Percentiles rank a stretch among this genome's conserved stretches.
These are phyloP conservation scores for Noccaea caerulescens DNA, from an alignment of 345 rosid species.

Conservation along the genomic window DNA sequence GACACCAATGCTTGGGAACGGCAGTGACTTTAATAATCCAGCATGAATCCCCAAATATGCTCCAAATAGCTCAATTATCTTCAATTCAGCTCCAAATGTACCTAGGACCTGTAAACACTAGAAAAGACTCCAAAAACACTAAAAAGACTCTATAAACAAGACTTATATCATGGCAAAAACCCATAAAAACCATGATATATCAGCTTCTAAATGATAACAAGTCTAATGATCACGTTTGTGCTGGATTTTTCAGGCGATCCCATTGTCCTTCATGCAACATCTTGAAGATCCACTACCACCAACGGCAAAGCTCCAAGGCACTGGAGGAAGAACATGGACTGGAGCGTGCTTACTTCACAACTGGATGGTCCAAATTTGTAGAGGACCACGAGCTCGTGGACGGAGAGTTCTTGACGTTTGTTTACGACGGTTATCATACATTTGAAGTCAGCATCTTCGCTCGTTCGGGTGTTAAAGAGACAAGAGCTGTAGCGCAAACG, in stretches of 20 bases:
- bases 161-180: no score
- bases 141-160: no score
- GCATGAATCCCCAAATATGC: no score
- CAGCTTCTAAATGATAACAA: no score
- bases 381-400: slow-evolving; percentile 23
- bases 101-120: no score
- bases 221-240: background rate
- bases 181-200: no score
- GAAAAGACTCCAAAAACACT: no score
- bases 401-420: slow-evolving; percentile 30
- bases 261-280: slow-evolving; percentile 6
- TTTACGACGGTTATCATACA: background rate
- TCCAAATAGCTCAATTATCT: no score
- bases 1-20: no score
- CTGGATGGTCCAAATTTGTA: slow-evolving; percentile 31
- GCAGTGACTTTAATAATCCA: no score
- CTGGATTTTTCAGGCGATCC: slow-evolving; percentile 29
- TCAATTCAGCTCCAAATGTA: no score
- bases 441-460: slow-evolving; percentile 28
- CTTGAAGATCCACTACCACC: slow-evolving; percentile 33
- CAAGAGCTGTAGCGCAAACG: background rate
- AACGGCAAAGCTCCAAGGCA: slow-evolving; percentile 21
- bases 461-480: slow-evolving; percentile 18
- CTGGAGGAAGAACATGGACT: slow-evolving; percentile 30
- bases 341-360: background rate